Conservation (phyloP, 139 green algal species). For the Closterium sp. region DNA sequence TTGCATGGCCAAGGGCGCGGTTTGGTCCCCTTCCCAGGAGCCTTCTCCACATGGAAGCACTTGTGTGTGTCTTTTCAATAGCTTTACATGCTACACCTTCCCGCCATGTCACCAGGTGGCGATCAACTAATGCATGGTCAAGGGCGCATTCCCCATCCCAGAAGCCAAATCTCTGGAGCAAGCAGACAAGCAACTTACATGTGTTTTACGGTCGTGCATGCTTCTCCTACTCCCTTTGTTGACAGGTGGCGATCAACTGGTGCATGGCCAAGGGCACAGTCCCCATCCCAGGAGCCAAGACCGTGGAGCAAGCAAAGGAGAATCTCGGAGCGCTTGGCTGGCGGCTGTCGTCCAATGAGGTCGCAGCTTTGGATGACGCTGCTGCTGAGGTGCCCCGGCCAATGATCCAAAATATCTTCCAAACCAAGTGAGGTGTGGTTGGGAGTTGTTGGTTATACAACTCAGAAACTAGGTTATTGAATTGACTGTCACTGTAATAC, state of each 20-base stretch:
- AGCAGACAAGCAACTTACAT: background rate
- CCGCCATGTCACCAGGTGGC: slow-evolving; percentile 69
- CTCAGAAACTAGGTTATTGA: too few species aligned
- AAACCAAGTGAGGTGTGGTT: slow-evolving; percentile 32
- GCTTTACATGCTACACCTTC: too few species aligned
- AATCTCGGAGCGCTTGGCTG: slow-evolving; percentile 38
- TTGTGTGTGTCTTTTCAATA: too few species aligned
- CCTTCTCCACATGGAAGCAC: too few species aligned
- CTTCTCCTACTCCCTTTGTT: background rate
- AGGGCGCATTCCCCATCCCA: too few species aligned
- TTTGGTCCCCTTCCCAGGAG: too few species aligned
- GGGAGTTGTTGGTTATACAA: too few species aligned
- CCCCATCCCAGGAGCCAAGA: slow-evolving; percentile 90
- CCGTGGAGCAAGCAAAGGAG: slow-evolving; percentile 63
- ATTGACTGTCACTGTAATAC: too few species aligned
- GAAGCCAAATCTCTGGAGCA: slow-evolving; percentile 60
- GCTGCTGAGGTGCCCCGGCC: background rate
- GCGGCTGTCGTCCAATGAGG: slow-evolving; percentile 20
- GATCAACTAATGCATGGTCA: slow-evolving; percentile 47
- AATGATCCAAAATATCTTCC: slow-evolving; percentile 49
- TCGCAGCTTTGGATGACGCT: slow-evolving; percentile 33
- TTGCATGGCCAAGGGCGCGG: too few species aligned
- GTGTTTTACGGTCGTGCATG: too few species aligned
- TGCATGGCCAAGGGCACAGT: slow-evolving; percentile 89
- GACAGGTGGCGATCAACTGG: slow-evolving; percentile 95